phyloP scores from a whole-genome alignment of 345 rosid genomes.

The Brassica juncea region DNA sequence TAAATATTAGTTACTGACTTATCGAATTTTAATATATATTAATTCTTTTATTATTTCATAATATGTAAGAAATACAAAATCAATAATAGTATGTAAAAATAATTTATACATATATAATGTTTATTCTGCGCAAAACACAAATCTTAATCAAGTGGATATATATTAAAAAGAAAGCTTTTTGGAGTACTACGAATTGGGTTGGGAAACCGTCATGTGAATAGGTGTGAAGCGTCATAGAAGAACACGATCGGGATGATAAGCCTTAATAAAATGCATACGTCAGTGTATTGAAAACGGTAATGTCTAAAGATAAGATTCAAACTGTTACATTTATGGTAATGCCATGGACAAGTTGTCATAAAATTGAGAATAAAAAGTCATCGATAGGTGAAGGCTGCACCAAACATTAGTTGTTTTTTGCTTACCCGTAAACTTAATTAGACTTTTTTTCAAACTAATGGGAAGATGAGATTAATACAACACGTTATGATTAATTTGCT shows the following conservation, averaged over 20 bases:
- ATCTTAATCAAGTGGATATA: no score
- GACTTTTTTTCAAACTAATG: slow-evolving; percentile 13
- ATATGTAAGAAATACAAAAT: no score
- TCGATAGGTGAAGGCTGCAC: slow-evolving; percentile 20
- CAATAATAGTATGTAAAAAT: no score
- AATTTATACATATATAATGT: no score
- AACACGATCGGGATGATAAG: neutral
- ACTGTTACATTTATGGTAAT: neutral
- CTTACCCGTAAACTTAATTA: neutral
- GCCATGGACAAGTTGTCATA: neutral
- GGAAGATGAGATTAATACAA: slow-evolving; percentile 7
- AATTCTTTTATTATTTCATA: no score
- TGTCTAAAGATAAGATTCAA: slow-evolving; percentile 8
- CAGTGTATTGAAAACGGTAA: neutral
- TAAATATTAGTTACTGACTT: no score
- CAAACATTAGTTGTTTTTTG: neutral
- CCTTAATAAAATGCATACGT: neutral
- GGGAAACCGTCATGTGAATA: neutral
- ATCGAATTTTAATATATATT: no score
- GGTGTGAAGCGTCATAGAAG: neutral
- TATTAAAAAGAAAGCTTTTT: no score
- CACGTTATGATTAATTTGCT: neutral
- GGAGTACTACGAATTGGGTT: no score
- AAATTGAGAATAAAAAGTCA: slow-evolving; percentile 1
- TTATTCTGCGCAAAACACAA: no score